Evolutionary conservation across 2,329 filamentous ascomycete genomes (phyloP), one percentile per base, ranked within the genome.

Genomic region (Neopestalotiopsis sp.): DNA sequence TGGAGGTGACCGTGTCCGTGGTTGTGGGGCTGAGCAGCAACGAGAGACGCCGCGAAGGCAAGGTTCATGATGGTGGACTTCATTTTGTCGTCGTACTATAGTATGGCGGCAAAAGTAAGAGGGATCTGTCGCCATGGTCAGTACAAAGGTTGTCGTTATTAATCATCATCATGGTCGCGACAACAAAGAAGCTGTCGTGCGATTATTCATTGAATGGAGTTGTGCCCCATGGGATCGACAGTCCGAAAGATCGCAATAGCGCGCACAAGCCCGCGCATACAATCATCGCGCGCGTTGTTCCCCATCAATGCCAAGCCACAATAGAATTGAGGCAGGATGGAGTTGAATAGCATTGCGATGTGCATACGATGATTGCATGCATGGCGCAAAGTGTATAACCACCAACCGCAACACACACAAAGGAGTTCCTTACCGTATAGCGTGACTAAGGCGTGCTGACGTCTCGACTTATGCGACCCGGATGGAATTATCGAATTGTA

Each of bases 1-100:
- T 90, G 89, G 74, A 85, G 80, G 72, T 89, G 89, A 70, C 85
- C 85, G 78, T 91, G 90, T 70, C 83, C 80, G 78, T 92, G 89
- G 59, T 82, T 81, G 73, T 88, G 87, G 70, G 85, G 87, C 75
- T 90, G 86, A 38, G 91, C 91, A 65, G 85, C 83, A 70, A 85
- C 86, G 67, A 89, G 74, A 56, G 86, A 83, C 69, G 86, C 87
- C 81, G 85, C 85, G 69, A 88, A 76, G 76, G 86, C 84, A 72
- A 85, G 79, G 68, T 83, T 82, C 73, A 85, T 72, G 70, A 87
- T 74, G 68, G 73, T 71, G 57, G 81, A 80, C 83, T 86, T 88
- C 86, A 88, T 88, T 12, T 59, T 67, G 28, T 61, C 57, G 59
- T 69, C 65, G 56, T 12, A 10, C 28, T 13, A 57, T 40, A 49